Percentiles rank a stretch among this genome's conserved stretches.
Evolutionary conservation across 164 flowering plant genomes (phyloP).

Genomic region (Chimonanthus salicifolius): DNA sequence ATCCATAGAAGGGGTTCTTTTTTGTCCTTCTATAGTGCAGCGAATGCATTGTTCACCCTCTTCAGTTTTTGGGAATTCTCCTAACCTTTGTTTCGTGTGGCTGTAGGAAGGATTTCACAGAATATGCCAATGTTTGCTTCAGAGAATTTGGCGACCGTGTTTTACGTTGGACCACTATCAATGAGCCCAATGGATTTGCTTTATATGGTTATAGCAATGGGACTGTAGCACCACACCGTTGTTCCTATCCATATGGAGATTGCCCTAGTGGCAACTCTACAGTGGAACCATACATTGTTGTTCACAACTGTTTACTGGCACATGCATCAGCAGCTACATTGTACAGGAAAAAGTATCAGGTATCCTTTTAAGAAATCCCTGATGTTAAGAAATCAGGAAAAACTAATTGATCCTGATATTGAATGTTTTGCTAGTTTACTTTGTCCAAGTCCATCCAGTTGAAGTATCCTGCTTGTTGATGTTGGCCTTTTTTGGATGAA

Average conservation of each 20-base stretch:
- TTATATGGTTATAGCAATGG: constrained; percentile 32
- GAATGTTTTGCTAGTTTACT: too few relatives aligned
- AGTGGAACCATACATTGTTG: constrained; percentile 41
- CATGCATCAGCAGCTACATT: constrained; percentile 41
- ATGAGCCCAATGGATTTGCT: constrained; percentile 35
- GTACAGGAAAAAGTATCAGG: constrained; percentile 38
- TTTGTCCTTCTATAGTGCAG: background rate
- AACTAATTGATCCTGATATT: background rate
- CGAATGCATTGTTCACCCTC: background rate
- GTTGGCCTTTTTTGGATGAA: too few relatives aligned
- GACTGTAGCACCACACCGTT: constrained; percentile 30
- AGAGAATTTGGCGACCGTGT: constrained; percentile 51
- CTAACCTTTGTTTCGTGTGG: constrained; percentile 22
- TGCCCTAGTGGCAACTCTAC: constrained; percentile 45
- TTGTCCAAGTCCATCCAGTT: too few relatives aligned
- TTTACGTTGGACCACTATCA: constrained; percentile 44
- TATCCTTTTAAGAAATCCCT: background rate
- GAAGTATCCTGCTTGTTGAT: too few relatives aligned
- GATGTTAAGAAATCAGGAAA: background rate
- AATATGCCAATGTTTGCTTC: constrained; percentile 44
- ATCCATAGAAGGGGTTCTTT: background rate
- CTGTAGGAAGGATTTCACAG: constrained; percentile 56
- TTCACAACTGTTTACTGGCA: constrained; percentile 37
- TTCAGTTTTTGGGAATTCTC: background rate
- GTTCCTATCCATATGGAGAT: constrained; percentile 34